Evolutionary conservation across 306 rosid genomes (phyloP).

Genomic region (Mimosa bimucronata): DNA sequence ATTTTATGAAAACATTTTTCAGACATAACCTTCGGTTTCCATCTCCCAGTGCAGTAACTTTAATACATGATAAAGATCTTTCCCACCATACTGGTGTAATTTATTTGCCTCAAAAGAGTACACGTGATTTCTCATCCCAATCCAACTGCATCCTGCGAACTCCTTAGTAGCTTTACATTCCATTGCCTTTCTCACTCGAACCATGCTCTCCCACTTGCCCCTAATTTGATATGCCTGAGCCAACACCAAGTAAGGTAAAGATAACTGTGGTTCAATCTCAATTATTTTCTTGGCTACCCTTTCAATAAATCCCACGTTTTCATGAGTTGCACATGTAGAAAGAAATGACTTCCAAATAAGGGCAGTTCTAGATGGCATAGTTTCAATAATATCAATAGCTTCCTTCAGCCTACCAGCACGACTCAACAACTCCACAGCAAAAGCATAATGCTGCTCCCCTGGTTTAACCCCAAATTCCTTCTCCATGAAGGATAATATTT

Average conservation of each 20-base stretch:
- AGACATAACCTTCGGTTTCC: slow-evolving; percentile 50
- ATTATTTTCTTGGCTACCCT: slow-evolving; percentile 60
- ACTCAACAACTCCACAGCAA: slow-evolving; percentile 67
- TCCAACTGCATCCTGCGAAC: slow-evolving; percentile 46
- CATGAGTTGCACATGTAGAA: slow-evolving; percentile 49
- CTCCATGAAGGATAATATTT: slow-evolving; percentile 62
- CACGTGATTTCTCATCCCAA: slow-evolving; percentile 51
- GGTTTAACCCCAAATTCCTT: slow-evolving; percentile 64
- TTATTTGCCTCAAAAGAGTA: slow-evolving; percentile 62
- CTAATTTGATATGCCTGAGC: slow-evolving; percentile 62
- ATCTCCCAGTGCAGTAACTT: slow-evolving; percentile 64
- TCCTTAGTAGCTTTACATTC: slow-evolving; percentile 44
- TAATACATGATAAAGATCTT: slow-evolving; percentile 55
- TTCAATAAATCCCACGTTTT: slow-evolving; percentile 64
- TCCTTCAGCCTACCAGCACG: slow-evolving; percentile 66
- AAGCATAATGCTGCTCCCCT: slow-evolving; percentile 59
- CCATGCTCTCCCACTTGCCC: slow-evolving; percentile 78
- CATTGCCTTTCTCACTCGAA: slow-evolving; percentile 61
- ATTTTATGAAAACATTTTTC: slow-evolving; percentile 12
- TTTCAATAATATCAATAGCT: slow-evolving; percentile 57
- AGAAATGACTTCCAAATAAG: slow-evolving; percentile 65
- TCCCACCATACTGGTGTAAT: slow-evolving; percentile 61
- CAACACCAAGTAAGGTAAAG: slow-evolving; percentile 65
- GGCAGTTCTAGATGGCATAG: slow-evolving; percentile 53
- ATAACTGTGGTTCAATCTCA: slow-evolving; percentile 55